Evolutionary conservation across 176 grass and related monocot species (phyloP).

Genomic region (Tillandsia leiboldiana): DNA sequence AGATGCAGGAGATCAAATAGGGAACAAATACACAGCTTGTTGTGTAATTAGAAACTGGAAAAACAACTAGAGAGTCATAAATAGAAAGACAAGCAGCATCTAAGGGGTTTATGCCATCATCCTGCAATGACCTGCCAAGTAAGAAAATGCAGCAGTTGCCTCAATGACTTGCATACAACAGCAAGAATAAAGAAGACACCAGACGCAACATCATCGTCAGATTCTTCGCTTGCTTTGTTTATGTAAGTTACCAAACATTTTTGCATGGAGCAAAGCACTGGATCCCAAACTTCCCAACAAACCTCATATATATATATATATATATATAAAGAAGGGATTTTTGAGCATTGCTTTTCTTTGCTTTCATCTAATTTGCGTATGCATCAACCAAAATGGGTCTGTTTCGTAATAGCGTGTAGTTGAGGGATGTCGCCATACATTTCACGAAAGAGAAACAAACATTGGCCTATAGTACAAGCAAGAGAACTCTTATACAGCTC

Average conservation of each 20-base stretch:
- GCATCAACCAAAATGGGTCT: too few species aligned
- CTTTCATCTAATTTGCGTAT: too few species aligned
- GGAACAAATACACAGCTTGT: conserved; percentile 4
- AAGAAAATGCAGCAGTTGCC: conserved; percentile 17
- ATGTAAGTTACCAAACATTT: conserved; percentile 27
- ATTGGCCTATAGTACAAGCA: background rate
- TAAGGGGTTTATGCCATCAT: too few species aligned
- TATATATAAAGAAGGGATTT: too few species aligned
- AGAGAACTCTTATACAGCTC: background rate
- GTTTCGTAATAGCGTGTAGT: too few species aligned
- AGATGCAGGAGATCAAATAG: conserved; percentile 23
- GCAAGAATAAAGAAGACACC: background rate
- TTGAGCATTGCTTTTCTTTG: too few species aligned
- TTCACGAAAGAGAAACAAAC: background rate
- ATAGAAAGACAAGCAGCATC: too few species aligned
- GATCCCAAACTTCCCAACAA: conserved; percentile 33
- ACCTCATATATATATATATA: conserved; percentile 2
- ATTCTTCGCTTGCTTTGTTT: conserved; percentile 40
- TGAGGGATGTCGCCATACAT: too few species aligned
- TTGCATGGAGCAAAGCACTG: conserved; percentile 15
- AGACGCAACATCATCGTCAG: conserved; percentile 4
- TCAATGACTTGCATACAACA: background rate
- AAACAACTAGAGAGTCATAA: conserved; percentile 15
- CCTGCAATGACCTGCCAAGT: too few species aligned
- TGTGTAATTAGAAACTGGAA: background rate